A percentile compares a stretch with the other conserved stretches of the same genome.
These are phyloP conservation scores for Tylopilus felleus DNA, from an alignment of 768 basidiomycete genomes.

Conservation along the genomic window DNA sequence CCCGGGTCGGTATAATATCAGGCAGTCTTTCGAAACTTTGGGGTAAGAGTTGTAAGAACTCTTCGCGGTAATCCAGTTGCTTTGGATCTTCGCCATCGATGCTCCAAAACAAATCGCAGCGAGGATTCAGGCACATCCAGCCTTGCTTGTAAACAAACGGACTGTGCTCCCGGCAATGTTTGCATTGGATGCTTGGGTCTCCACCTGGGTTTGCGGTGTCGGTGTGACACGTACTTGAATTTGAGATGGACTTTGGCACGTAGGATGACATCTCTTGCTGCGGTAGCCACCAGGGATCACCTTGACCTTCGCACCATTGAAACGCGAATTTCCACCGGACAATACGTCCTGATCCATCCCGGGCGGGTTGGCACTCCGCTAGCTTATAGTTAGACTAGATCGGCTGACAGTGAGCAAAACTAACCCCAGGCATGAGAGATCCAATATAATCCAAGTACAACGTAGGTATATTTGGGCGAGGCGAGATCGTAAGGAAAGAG, in stretches of 20 bases:
- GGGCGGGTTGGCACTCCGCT: constrained; percentile 61
- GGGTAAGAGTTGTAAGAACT: constrained; percentile 43
- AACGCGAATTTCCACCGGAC: constrained; percentile 81
- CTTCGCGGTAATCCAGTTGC: constrained; percentile 44
- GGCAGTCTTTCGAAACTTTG: constrained; percentile 32
- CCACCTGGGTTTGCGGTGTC: background rate
- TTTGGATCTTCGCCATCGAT: constrained; percentile 28
- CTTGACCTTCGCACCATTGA: constrained; percentile 78
- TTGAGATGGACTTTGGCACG: background rate
- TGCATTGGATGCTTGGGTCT: constrained; percentile 33
- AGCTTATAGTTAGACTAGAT: constrained; percentile 12
- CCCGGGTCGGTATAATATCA: constrained; percentile 39
- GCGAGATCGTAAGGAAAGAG: constrained; percentile 70
- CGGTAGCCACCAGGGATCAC: constrained; percentile 47
- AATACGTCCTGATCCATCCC: constrained; percentile 49
- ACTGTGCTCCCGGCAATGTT: constrained; percentile 41
- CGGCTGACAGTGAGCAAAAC: constrained; percentile 1
- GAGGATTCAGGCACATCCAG: constrained; percentile 64
- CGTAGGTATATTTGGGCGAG: constrained; percentile 46
- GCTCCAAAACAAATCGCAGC: constrained; percentile 57
- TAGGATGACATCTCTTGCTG: background rate
- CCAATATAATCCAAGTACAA: constrained; percentile 57
- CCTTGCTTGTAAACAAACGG: constrained; percentile 51
- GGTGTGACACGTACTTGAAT: background rate
- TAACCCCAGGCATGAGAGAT: constrained; percentile 58